Base-by-base conservation (phyloP, 495 filamentous ascomycete species). In the Trichoderma orchidacearum region DNA sequence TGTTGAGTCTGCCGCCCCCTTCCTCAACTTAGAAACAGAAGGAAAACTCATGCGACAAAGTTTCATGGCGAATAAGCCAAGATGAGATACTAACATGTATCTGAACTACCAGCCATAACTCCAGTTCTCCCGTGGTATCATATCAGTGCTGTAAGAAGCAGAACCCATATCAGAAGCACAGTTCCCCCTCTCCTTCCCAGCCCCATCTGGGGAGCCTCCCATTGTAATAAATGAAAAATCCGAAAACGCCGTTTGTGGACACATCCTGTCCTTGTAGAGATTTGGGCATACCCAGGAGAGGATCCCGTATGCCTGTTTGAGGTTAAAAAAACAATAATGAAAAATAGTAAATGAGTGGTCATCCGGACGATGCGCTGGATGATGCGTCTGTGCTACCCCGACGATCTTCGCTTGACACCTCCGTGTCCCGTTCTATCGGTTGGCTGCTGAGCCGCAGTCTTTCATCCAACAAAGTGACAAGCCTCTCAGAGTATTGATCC, bases 381-480 rank as follows among this genome's bases (percentile, higher is more conserved):
- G 41, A 13, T 27, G 23, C 41, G 41, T 48, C 41, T 12, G 41
- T 48, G 21, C 41, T 48, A 23, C 41, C 41, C 8, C 41, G 41
- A 17, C 41, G 41, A 25, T 48, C 41, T 17, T 48, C 41, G 21
- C 41, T 48, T 11, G 41, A 48, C 41, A 27, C 41, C 21, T 48
- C 32, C n/a, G 21, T 18, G 54, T 35, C 36, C 36, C 32, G 54
- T 21, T 34, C 30, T 21, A 11, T 23, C 3, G 51, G 51, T 28
- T 55, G 64, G 41, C 63, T 64, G 34, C 55, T 64, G 28, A 79
- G 56, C 56, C 75, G 61, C 31, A 89, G 73, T 63, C 81, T 83
- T 67, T 88, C 84, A 56, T 87, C 86, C 25, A 90, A 73, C 77
- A 89, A 77, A 55, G 70, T 79, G 18, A 87, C 79, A 32, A 89